Evolutionary conservation across 202 grass and related monocot genomes (phyloP).

Genomic region (Carex arenaria): DNA sequence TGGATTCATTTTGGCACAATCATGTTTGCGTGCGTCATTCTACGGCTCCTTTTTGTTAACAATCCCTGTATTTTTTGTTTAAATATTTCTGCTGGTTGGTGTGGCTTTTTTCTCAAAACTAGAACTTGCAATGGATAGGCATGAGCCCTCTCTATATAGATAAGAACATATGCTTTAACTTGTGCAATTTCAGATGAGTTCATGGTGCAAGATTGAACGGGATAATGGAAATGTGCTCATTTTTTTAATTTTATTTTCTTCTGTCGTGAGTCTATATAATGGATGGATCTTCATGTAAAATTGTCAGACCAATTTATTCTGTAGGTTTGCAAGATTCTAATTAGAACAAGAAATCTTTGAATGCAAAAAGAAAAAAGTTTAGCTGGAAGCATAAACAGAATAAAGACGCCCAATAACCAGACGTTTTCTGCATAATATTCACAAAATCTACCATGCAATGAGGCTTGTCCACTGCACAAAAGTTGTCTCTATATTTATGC

Average conservation of each 20-base stretch:
- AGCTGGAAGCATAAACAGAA: background rate
- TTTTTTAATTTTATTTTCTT: background rate
- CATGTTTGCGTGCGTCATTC: background rate
- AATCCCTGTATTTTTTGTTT: conserved; percentile 21
- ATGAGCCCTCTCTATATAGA: background rate
- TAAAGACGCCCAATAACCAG: background rate
- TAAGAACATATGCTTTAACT: background rate
- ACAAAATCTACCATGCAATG: background rate
- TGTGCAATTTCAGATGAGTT: background rate
- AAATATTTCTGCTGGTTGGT: conserved; percentile 16
- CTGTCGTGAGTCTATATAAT: background rate
- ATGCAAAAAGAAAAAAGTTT: background rate
- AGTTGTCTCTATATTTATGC: background rate
- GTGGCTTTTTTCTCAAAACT: conserved; percentile 1
- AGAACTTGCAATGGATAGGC: background rate
- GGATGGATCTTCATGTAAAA: too few relatives aligned
- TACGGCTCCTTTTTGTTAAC: conserved; percentile 21
- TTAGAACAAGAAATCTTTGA: background rate
- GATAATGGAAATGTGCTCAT: background rate
- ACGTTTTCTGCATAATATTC: background rate
- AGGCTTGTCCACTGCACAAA: background rate
- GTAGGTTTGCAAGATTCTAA: background rate
- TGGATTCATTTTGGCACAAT: conserved; percentile 4
- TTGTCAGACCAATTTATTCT: background rate
- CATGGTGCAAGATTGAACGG: background rate